A percentile compares a stretch with the other conserved stretches of the same genome.
Evolutionary conservation across 192 early-diverging fungal genomes (phyloP).

Genomic region (Spinellus fusiger): DNA sequence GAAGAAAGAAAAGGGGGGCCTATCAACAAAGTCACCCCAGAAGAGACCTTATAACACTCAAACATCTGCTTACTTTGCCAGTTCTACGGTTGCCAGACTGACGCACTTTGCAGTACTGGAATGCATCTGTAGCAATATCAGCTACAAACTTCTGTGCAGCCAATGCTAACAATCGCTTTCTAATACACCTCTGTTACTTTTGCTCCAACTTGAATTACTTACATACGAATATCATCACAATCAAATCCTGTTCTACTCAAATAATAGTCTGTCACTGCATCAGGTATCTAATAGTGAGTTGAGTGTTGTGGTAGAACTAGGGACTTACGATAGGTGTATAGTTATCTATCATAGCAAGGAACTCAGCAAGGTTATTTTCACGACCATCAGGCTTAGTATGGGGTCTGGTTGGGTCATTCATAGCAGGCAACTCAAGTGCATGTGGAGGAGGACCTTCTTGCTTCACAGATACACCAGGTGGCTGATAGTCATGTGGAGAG

Average conservation of each 20-base stretch:
- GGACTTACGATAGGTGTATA: conserved; percentile 70
- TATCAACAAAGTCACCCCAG: background rate
- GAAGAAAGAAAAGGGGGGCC: background rate
- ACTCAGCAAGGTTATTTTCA: conserved; percentile 53
- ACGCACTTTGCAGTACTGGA: conserved; percentile 75
- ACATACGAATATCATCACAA: conserved; percentile 71
- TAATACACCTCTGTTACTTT: conserved; percentile 9
- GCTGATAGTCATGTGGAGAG: too few species aligned
- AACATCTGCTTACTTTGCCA: conserved; percentile 19
- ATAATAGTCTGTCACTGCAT: conserved; percentile 92
- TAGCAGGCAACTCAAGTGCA: background rate
- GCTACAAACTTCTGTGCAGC: conserved; percentile 84
- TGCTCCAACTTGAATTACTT: background rate
- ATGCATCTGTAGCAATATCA: conserved; percentile 81
- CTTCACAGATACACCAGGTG: too few species aligned
- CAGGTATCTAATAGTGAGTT: conserved; percentile 66
- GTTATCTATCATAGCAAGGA: conserved; percentile 84
- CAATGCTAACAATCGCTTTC: conserved; percentile 70
- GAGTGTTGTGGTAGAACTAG: background rate
- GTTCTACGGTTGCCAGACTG: conserved; percentile 53
- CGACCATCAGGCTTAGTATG: conserved; percentile 11
- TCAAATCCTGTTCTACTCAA: conserved; percentile 70
- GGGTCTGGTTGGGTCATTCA: background rate
- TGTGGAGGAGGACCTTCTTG: too few species aligned
- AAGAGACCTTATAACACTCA: background rate